A percentile compares a stretch with the other conserved stretches of the same genome.
Evolutionary conservation across 192 early-diverging fungal genomes (phyloP).

Genomic region (Entomortierella parvispora): DNA sequence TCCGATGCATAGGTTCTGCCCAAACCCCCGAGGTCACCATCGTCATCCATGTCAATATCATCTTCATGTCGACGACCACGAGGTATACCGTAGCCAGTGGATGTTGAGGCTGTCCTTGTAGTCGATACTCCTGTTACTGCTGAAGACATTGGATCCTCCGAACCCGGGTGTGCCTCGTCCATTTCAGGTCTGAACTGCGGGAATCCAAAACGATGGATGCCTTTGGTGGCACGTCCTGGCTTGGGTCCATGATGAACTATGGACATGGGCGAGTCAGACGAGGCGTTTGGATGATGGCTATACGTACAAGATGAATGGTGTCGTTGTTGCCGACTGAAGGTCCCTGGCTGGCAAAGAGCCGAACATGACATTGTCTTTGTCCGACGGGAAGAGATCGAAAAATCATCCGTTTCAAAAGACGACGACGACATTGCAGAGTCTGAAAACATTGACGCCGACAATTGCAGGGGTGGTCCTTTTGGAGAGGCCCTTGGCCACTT

Average conservation of each 20-base stretch:
- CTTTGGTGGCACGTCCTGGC: constrained; percentile 34
- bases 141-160: not conserved
- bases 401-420: constrained; percentile 20
- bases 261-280: no score
- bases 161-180: constrained; percentile 18
- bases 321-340: constrained; percentile 3
- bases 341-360: constrained; percentile 20
- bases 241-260: constrained; percentile 14
- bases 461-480: not conserved
- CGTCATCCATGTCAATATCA: constrained; percentile 11
- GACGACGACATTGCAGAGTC: not conserved
- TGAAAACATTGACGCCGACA: constrained; percentile 16
- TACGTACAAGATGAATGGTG: constrained; percentile 20
- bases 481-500: no score
- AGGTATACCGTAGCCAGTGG: constrained; percentile 23
- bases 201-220: constrained; percentile 26
- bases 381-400: constrained; percentile 17
- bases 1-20: constrained; percentile 8
- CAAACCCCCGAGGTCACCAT: not conserved
- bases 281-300: constrained; percentile 15
- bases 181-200: constrained; percentile 28
- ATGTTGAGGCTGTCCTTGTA: constrained; percentile 23
- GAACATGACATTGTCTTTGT: constrained; percentile 21
- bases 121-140: not conserved
- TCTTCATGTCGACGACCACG: constrained; percentile 13